These are phyloP conservation scores for Cyberlindnera sargentensis DNA, from an alignment of 805 yeast genomes.

Conservation along the genomic window DNA sequence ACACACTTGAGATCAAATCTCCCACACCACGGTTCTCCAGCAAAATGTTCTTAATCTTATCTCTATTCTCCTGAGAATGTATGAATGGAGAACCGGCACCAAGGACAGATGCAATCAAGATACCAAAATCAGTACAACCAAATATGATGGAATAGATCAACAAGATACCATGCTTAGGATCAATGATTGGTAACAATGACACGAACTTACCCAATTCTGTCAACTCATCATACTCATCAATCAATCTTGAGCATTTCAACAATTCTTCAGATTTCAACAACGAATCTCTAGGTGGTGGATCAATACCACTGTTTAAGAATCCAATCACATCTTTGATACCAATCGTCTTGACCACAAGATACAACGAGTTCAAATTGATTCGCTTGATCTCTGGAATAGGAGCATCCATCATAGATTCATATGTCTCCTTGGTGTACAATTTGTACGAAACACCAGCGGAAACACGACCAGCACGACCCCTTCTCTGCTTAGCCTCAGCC, in stretches of 20 bases:
- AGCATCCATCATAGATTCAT: constrained; percentile 53
- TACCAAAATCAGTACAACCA: constrained; percentile 69
- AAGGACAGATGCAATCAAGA: constrained; percentile 75
- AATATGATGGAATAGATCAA: constrained; percentile 74
- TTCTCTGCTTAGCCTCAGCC: constrained; percentile 84
- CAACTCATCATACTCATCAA: constrained; percentile 40
- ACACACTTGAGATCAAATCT: constrained; percentile 63
- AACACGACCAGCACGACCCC: constrained; percentile 99
- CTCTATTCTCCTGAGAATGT: constrained; percentile 55
- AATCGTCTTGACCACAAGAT: constrained; percentile 82
- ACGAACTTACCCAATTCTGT: constrained; percentile 77
- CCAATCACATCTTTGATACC: constrained; percentile 65
- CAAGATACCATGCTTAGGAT: constrained; percentile 77
- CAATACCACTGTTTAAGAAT: constrained; percentile 71
- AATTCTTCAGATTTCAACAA: constrained; percentile 34
- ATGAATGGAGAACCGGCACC: constrained; percentile 72
- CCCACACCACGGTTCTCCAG: constrained; percentile 47
- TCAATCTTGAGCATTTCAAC: constrained; percentile 68
- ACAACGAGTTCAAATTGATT: constrained; percentile 75
- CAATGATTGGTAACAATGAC: constrained; percentile 75
- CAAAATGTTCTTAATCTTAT: constrained; percentile 44
- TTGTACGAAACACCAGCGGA: constrained; percentile 76
- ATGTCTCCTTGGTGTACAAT: constrained; percentile 60
- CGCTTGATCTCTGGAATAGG: constrained; percentile 89
- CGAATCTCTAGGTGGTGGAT: constrained; percentile 55